phyloP scores from a whole-genome alignment of 345 rosid species.

The Rhodomyrtus tomentosa region DNA sequence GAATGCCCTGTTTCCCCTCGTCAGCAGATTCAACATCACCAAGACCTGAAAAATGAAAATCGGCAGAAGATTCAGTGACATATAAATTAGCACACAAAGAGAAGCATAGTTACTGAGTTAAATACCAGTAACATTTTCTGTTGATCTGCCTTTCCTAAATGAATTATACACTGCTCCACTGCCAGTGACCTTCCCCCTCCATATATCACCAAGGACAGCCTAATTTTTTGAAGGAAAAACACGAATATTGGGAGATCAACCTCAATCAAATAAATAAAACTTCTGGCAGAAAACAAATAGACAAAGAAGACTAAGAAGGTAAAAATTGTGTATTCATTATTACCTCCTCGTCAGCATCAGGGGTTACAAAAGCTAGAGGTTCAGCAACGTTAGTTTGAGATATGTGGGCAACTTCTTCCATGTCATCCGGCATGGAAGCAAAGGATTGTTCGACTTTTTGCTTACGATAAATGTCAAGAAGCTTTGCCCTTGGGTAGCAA shows the following conservation, averaged over 20 bases:
- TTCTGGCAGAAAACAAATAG: not conserved
- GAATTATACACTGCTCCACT: slow-evolving; percentile 38
- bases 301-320: not conserved
- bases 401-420: slow-evolving; percentile 40
- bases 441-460: slow-evolving; percentile 27
- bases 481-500: slow-evolving; percentile 72
- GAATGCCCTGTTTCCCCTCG: slow-evolving; percentile 27
- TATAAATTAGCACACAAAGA: not conserved
- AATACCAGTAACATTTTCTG: slow-evolving; percentile 31
- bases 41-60: slow-evolving; percentile 12
- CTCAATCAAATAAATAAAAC: not conserved
- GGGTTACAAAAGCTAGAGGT: slow-evolving; percentile 71
- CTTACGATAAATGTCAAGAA: slow-evolving; percentile 55
- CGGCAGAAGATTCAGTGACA: not conserved
- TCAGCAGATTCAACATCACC: slow-evolving; percentile 17
- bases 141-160: slow-evolving; percentile 23
- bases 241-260: not conserved
- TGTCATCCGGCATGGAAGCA: slow-evolving; percentile 29
- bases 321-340: not conserved
- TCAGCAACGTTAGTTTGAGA: slow-evolving; percentile 24
- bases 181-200: slow-evolving; percentile 56
- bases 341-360: slow-evolving; percentile 76
- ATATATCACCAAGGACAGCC: slow-evolving; percentile 49
- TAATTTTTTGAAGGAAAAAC: slow-evolving; percentile 4
- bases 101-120: not conserved